Percentiles rank a stretch among this genome's conserved stretches.
Conservation (phyloP, 257 asterid genomes). For the Petunia axillaris region DNA sequence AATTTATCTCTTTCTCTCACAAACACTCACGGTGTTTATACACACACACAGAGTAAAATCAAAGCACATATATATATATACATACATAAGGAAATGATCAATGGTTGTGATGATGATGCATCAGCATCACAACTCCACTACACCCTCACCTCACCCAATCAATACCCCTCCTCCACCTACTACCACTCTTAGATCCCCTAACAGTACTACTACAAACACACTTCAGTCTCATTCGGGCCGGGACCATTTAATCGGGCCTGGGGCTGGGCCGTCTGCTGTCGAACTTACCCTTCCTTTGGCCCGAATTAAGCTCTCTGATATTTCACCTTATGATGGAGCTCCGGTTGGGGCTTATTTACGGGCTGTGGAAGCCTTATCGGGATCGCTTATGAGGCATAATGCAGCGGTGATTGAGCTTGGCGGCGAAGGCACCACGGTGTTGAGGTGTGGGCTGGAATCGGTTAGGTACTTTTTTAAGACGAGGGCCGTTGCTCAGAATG, state of each 20-base stretch:
- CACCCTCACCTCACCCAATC: slow-evolving; percentile 33
- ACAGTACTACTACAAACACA: slow-evolving; percentile 34
- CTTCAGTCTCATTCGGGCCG: slow-evolving; percentile 33
- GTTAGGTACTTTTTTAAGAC: slow-evolving; percentile 70
- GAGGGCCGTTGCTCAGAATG: slow-evolving; percentile 36
- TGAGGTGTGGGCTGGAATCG: slow-evolving; percentile 83
- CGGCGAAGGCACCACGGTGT: slow-evolving; percentile 64
- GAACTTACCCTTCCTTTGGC: slow-evolving; percentile 24
- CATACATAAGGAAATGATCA: slow-evolving; percentile 33
- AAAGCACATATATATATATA: neutral
- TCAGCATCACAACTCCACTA: slow-evolving; percentile 36
- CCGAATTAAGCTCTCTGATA: slow-evolving; percentile 72
- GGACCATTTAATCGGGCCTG: slow-evolving; percentile 26
- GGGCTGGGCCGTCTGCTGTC: slow-evolving; percentile 26
- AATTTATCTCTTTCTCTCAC: neutral
- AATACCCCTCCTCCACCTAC: slow-evolving; percentile 37
- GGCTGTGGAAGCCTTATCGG: slow-evolving; percentile 78
- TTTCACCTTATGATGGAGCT: slow-evolving; percentile 84
- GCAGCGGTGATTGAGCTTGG: slow-evolving; percentile 86
- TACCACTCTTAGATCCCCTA: slow-evolving; percentile 40
- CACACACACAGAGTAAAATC: neutral
- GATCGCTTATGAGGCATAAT: slow-evolving; percentile 84
- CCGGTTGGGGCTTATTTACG: slow-evolving; percentile 56
- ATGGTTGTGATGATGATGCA: slow-evolving; percentile 42
- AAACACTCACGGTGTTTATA: neutral